A percentile compares a stretch with the other conserved stretches of the same genome.
These are phyloP conservation scores for Sphenostylis stenocarpa DNA, from an alignment of 306 rosid genomes.

Conservation along the genomic window DNA sequence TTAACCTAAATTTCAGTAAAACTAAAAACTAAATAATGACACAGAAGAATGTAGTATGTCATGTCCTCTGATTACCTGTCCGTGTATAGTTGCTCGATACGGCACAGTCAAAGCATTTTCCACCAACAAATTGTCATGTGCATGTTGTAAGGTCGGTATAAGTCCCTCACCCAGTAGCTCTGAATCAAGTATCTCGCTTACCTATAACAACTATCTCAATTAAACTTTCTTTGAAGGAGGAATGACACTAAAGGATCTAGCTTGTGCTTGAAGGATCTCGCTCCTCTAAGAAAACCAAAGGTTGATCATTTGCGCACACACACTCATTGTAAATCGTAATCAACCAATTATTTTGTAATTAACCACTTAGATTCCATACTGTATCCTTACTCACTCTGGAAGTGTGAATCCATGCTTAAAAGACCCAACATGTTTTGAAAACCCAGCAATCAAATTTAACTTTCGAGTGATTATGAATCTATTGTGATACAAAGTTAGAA, in stretches of 20 bases:
- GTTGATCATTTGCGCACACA: not conserved
- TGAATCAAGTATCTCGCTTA: constrained; percentile 94
- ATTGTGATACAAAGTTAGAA: too few relatives aligned
- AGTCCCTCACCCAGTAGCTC: constrained; percentile 96
- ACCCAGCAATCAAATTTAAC: not conserved
- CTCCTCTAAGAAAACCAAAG: not conserved
- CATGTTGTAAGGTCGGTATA: constrained; percentile 88
- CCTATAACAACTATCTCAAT: constrained; percentile 44
- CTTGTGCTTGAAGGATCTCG: not conserved
- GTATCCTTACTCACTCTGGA: not conserved
- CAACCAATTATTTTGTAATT: too few relatives aligned
- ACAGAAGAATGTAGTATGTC: constrained; percentile 12
- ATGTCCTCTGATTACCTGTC: constrained; percentile 59
- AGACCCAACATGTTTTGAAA: constrained; percentile 3
- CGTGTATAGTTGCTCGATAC: constrained; percentile 72
- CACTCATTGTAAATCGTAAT: not conserved
- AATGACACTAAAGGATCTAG: not conserved
- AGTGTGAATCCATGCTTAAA: not conserved
- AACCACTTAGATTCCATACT: not conserved
- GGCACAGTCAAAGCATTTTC: constrained; percentile 81
- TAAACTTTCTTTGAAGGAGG: not conserved
- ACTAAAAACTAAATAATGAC: constrained; percentile 3
- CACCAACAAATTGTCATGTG: constrained; percentile 73
- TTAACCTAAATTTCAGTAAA: not conserved
- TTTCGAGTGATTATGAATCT: not conserved